phyloP scores from a whole-genome alignment of 2,329 filamentous ascomycete species.

The Aureobasidium musti region DNA sequence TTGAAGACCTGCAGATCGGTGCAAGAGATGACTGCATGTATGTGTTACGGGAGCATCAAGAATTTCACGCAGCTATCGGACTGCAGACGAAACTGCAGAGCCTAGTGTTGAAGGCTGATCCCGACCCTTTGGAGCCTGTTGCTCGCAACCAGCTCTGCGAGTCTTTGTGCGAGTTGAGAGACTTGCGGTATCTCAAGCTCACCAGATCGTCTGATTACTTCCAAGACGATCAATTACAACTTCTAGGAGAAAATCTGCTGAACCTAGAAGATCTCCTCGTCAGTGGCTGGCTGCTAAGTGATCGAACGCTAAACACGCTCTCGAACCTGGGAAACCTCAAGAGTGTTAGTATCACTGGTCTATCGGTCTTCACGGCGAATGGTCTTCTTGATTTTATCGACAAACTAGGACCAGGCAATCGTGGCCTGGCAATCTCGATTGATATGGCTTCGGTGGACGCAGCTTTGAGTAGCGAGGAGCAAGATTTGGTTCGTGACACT shows the following conservation, averaged over 20 bases:
- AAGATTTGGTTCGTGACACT: slow-evolving; percentile 44
- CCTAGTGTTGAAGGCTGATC: slow-evolving; percentile 52
- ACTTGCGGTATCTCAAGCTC: slow-evolving; percentile 58
- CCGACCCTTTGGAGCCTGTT: slow-evolving; percentile 49
- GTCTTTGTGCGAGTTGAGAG: slow-evolving; percentile 54
- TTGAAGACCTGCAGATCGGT: slow-evolving; percentile 53
- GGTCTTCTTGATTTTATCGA: slow-evolving; percentile 53
- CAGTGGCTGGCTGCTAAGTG: slow-evolving; percentile 56
- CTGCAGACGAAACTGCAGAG: slow-evolving; percentile 53
- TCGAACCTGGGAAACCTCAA: slow-evolving; percentile 54
- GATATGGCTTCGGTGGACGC: slow-evolving; percentile 49
- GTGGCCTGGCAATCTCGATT: slow-evolving; percentile 47
- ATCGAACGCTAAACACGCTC: slow-evolving; percentile 51
- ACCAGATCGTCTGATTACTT: slow-evolving; percentile 57
- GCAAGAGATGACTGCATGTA: slow-evolving; percentile 43
- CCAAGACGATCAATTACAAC: slow-evolving; percentile 52
- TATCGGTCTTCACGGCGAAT: slow-evolving; percentile 57
- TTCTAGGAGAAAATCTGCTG: slow-evolving; percentile 50
- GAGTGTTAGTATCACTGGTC: slow-evolving; percentile 56
- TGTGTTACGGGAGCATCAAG: slow-evolving; percentile 50
- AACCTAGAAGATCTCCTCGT: slow-evolving; percentile 60
- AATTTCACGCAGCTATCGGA: slow-evolving; percentile 57
- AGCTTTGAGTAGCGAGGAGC: slow-evolving; percentile 45
- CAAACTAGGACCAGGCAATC: slow-evolving; percentile 46
- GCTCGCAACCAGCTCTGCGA: slow-evolving; percentile 54